phyloP scores from a whole-genome alignment of 768 basidiomycete species.

The Lactarius quietus region DNA sequence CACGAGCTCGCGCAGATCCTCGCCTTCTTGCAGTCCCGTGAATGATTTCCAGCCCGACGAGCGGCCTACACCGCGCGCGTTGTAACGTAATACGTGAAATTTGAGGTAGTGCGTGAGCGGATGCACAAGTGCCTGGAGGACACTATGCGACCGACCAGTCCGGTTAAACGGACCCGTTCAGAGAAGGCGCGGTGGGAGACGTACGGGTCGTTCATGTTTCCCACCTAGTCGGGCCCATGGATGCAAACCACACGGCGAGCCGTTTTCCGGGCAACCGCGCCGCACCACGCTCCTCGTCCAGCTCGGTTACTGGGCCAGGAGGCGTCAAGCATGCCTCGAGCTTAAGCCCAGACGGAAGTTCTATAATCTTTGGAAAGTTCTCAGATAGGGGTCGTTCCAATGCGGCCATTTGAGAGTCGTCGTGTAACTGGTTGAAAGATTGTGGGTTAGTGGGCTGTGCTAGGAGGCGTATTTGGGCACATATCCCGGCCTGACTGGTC shows the following conservation, averaged over 20 bases:
- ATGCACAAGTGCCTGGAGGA: slow-evolving; percentile 40
- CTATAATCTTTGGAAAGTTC: slow-evolving; percentile 17
- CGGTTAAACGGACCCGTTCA: slow-evolving; percentile 35
- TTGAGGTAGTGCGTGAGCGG: slow-evolving; percentile 41
- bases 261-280: slow-evolving; percentile 33
- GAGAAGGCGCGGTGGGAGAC: slow-evolving; percentile 30
- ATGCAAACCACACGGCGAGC: slow-evolving; percentile 66
- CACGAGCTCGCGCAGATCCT: slow-evolving; percentile 64
- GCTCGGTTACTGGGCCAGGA: slow-evolving; percentile 14
- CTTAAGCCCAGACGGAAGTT: slow-evolving; percentile 21
- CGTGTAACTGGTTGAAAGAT: neutral
- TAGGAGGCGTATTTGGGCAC: neutral
- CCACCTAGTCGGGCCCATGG: slow-evolving; percentile 89
- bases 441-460: neutral
- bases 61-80: slow-evolving; percentile 72
- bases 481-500: neutral
- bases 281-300: slow-evolving; percentile 22
- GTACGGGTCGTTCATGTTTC: slow-evolving; percentile 67
- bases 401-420: neutral
- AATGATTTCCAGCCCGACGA: slow-evolving; percentile 73
- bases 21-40: slow-evolving; percentile 64
- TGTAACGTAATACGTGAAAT: slow-evolving; percentile 66
- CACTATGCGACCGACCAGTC: slow-evolving; percentile 35
- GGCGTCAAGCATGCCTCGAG: slow-evolving; percentile 19
- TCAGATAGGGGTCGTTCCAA: slow-evolving; percentile 8